Evolutionary conservation across 1,139 yeast species (phyloP).

Genomic region (Insectozyma bohioensis): DNA sequence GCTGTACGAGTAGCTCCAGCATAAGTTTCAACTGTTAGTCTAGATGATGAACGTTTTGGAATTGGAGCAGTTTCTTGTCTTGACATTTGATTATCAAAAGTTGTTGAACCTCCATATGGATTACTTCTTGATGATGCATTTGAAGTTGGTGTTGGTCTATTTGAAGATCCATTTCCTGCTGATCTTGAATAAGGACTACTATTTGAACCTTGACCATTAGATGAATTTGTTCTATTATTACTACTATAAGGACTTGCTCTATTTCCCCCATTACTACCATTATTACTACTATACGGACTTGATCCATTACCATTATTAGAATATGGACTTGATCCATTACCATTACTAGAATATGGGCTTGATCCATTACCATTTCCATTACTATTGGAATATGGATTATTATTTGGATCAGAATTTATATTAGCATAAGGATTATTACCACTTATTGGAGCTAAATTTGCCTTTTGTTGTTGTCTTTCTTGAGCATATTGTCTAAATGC

Average conservation of each 20-base stretch:
- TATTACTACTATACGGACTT: neutral
- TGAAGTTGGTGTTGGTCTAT: conserved; percentile 2
- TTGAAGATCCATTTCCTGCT: neutral
- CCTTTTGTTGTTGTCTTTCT: conserved; percentile 38
- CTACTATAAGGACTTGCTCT: neutral
- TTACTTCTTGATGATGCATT: conserved; percentile 3
- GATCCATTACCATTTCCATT: conserved; percentile 14
- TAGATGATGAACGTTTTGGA: neutral
- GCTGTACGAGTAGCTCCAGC: conserved; percentile 2
- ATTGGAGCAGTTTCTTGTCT: conserved; percentile 3
- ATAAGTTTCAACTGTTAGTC: neutral
- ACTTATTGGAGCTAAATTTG: conserved; percentile 45
- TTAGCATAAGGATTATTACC: conserved; percentile 49
- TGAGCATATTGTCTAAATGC: conserved; percentile 65
- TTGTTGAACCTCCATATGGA: conserved; percentile 6
- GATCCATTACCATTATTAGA: conserved; percentile 11
- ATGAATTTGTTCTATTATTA: neutral
- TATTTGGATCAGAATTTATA: conserved; percentile 19
- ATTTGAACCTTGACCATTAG: conserved; percentile 1
- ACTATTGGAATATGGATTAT: conserved; percentile 28
- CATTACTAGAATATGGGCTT: neutral
- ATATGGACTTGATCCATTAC: conserved; percentile 2
- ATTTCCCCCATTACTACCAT: too few species aligned
- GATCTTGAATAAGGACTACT: neutral
- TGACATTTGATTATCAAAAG: too few species aligned